Evolutionary conservation across 768 basidiomycete genomes (phyloP).

Genomic region (Aureoboletus auriporus): DNA sequence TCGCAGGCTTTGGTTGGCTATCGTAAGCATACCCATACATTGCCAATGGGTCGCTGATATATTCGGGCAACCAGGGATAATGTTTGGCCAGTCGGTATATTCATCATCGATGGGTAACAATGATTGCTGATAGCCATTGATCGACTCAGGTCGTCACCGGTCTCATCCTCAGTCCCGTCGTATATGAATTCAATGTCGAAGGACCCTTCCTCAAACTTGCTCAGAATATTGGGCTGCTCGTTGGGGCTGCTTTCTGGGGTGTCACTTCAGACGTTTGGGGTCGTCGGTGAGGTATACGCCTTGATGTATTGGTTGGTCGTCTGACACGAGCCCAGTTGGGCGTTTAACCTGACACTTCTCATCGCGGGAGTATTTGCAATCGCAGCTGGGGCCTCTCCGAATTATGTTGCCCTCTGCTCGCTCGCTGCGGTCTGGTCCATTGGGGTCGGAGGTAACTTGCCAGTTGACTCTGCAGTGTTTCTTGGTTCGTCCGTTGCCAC

Average conservation of each 20-base stretch:
- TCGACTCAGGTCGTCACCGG: slow-evolving; percentile 54
- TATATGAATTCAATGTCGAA: slow-evolving; percentile 60
- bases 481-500: slow-evolving; percentile 43
- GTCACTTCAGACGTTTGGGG: slow-evolving; percentile 70
- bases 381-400: slow-evolving; percentile 56
- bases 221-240: slow-evolving; percentile 67
- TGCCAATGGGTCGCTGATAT: neutral
- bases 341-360: slow-evolving; percentile 68
- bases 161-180: slow-evolving; percentile 58
- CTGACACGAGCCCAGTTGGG: slow-evolving; percentile 40
- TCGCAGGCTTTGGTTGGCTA: slow-evolving; percentile 74
- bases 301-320: neutral
- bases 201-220: slow-evolving; percentile 65
- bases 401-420: slow-evolving; percentile 47
- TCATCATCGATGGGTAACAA: neutral
- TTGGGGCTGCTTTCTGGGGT: slow-evolving; percentile 70
- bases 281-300: slow-evolving; percentile 39
- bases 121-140: neutral
- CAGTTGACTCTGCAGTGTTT: slow-evolving; percentile 75
- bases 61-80: slow-evolving; percentile 46
- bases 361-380: slow-evolving; percentile 64
- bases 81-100: slow-evolving; percentile 60
- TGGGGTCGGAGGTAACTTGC: slow-evolving; percentile 70
- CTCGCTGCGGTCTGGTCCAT: slow-evolving; percentile 58
- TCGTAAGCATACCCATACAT: slow-evolving; percentile 42